phyloP scores from a whole-genome alignment of 2,329 filamentous ascomycete species.

The Triangularia verruculosa region DNA sequence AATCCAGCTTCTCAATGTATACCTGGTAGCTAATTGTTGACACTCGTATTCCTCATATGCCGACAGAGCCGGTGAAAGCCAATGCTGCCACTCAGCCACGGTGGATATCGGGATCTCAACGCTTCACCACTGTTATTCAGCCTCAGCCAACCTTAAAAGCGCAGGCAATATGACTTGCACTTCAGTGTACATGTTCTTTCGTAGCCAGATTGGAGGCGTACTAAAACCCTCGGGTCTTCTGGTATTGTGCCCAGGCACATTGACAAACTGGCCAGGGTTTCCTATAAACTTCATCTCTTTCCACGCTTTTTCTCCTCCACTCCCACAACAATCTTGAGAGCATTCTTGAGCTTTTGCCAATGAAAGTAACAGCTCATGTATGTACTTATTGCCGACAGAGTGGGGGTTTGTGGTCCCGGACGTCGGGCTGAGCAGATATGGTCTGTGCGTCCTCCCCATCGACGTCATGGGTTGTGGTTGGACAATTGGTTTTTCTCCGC shows the following conservation, averaged over 20 bases:
- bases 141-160: neutral
- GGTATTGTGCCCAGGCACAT: too few species aligned
- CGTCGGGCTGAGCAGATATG: neutral
- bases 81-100: neutral
- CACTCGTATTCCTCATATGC: neutral
- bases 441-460: constrained; percentile 8
- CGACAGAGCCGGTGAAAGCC: neutral
- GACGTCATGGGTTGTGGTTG: constrained; percentile 12
- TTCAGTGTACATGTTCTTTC: too few species aligned
- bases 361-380: too few species aligned
- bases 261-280: neutral
- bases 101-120: neutral
- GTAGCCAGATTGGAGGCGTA: too few species aligned
- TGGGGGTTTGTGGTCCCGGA: neutral
- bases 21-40: neutral
- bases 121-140: neutral
- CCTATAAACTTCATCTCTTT: neutral
- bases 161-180: too few species aligned
- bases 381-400: neutral
- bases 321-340: too few species aligned
- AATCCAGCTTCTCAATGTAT: neutral
- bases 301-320: neutral
- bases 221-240: too few species aligned
- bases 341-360: too few species aligned
- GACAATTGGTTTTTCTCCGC: neutral